phyloP scores from a whole-genome alignment of 2,329 filamentous ascomycete genomes.

The Hyphodiscus sp. region DNA sequence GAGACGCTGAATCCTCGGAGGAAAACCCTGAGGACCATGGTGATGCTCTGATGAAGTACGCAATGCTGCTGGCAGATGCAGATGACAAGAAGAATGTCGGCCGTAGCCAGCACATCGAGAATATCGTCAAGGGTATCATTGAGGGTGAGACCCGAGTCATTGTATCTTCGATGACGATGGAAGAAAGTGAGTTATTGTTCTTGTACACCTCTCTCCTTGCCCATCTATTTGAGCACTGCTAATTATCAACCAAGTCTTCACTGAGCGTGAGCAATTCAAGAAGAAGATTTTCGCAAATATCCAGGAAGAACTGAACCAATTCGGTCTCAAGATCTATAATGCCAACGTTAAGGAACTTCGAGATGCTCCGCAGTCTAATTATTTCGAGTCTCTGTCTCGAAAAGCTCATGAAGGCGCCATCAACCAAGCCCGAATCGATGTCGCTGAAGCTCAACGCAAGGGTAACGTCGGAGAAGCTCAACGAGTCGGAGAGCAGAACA shows the following conservation, averaged over 20 bases:
- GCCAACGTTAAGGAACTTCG: slow-evolving; percentile 81
- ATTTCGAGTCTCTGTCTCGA: slow-evolving; percentile 74
- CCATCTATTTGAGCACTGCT: not conserved
- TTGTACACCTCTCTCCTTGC: no score
- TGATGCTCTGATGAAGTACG: slow-evolving; percentile 72
- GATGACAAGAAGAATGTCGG: slow-evolving; percentile 36
- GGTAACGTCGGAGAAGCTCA: slow-evolving; percentile 73
- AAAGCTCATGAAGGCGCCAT: slow-evolving; percentile 82
- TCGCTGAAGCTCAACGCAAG: slow-evolving; percentile 55
- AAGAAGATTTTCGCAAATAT: slow-evolving; percentile 58
- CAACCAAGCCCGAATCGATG: slow-evolving; percentile 68
- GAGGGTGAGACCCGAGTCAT: slow-evolving; percentile 81
- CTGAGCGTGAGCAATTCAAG: slow-evolving; percentile 71
- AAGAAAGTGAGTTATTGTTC: slow-evolving; percentile 4
- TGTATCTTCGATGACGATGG: slow-evolving; percentile 69
- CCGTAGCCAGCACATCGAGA: slow-evolving; percentile 58
- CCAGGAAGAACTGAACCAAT: slow-evolving; percentile 63
- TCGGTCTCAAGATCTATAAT: slow-evolving; percentile 67
- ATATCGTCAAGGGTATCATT: slow-evolving; percentile 85
- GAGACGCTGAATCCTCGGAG: not conserved
- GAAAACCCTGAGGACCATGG: slow-evolving; percentile 41
- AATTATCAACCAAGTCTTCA: slow-evolving; percentile 40
- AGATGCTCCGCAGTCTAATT: slow-evolving; percentile 74
- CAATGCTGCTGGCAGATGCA: slow-evolving; percentile 66
- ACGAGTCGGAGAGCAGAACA: slow-evolving; percentile 73